Evolutionary conservation across 148 eudicot genomes (phyloP), one percentile per base, ranked within the genome.

Genomic region (Bassia scoparia): DNA sequence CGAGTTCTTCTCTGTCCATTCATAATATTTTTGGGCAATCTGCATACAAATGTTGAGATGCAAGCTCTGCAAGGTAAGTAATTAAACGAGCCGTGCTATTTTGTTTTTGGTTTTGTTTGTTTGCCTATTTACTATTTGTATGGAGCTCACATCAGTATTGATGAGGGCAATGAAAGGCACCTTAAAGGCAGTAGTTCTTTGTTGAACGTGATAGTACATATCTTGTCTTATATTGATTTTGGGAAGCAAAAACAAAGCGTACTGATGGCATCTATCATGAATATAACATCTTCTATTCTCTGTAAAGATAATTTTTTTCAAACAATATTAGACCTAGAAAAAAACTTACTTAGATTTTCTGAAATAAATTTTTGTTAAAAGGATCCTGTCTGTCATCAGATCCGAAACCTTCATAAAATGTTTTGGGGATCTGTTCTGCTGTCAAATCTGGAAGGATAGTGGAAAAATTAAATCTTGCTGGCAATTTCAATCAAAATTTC

Each of bases 1-100:
- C 71, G 99, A 96, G 67, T 96, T 96, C 83, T 96, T 96, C 80
- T 96, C 94, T 63, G 95, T 96, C 96, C 99, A 34, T 92, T 78
- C 77, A n/a, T n/a, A 91, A 96, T 81, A 92, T 96, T 73, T 96
- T 96, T 85, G 98, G 98, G 46, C 80, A 50, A 43, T 96, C 99
- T 66, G 99, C 99, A 24, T 96, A 88, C 86, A 89, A 75, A 81
- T 96, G 99, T 83, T 86, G 96, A 56, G 99, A 92, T 77, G 80
- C 84, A 73, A 79, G n/a, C n/a, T 86, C 27, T 96, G 99, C 96
- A 87, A 94, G n/a, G 99, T 96, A 81, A 60, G n/a, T 44, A 46
- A 56, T 24, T 61, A 9, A 20, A 26, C n/a, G n/a, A n/a, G n/a
- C n/a, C n/a, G n/a, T n/a, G n/a, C n/a, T n/a, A n/a, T n/a, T n/a